Base-by-base conservation (phyloP, 305 asterid genomes). In the Fraxinus baroniana region DNA sequence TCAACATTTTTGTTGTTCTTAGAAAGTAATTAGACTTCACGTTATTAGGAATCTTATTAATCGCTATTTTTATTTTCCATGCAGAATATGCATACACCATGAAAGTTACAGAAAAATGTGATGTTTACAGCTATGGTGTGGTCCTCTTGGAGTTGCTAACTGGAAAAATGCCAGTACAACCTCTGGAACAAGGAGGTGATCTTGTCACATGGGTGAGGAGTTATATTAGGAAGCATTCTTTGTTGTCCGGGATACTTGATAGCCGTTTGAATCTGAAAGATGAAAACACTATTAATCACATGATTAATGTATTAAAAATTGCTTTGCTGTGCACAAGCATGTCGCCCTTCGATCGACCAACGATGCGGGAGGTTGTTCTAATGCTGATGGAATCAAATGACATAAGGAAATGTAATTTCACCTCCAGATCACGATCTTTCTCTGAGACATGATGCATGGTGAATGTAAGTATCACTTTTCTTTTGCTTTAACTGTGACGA, bases 41-140 rank as follows among this genome's bases (percentile, higher is more conserved):
- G n/a, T 62, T 4, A 9, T 20, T 62, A 7, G 36, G 5, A 3
- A 44, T 12, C n/a, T 68, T 39, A 57, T 30, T 82, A 18, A 78
- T 81, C 0, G 13, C 39, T 22, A 22, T 71, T 46, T 68, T 10
- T n/a, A 15, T 78, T 55, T 17, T 60, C 46, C 35, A 15, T 85
- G 87, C 91, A 95, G 99, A 95, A 85, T 95, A 95, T 26, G 99
- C 99, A 2, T 95, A 91, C 90, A 95, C 99, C 0, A 93, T 95
- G 99, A 95, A 95, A 90, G 97, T 95, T 22, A 93, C 99, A 0
- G 99, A 95, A 83, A 95, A 95, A 82, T 95, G 98, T 44, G 99
- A 95, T 77, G 87, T 94, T 24, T 95, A 95, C 87, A 94, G 99
- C 91, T 95, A 92, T 17, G 99, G 97, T 0, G 99, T 95, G 3